Conservation (phyloP, 1,139 yeast species). For the Hyphopichia burtonii region DNA sequence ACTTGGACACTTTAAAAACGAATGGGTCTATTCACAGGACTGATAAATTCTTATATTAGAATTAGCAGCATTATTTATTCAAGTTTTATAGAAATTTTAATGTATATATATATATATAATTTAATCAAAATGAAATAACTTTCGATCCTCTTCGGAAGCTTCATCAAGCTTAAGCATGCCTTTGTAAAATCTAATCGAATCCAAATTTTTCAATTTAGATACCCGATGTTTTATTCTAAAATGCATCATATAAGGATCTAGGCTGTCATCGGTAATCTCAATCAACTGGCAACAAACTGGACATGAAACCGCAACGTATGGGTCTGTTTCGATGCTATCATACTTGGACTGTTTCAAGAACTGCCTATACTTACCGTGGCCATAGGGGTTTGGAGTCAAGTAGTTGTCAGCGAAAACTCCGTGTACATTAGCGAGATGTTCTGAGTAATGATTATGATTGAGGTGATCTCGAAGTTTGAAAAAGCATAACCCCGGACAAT, state of each 20-base stretch:
- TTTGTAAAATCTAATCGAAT: no score
- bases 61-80: background rate
- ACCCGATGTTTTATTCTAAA: background rate
- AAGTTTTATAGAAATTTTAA: background rate
- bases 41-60: conserved; percentile 1
- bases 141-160: background rate
- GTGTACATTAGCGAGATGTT: conserved; percentile 33
- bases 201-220: background rate
- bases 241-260: background rate
- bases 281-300: background rate
- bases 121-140: background rate
- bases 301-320: no score
- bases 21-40: background rate
- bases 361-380: conserved; percentile 13
- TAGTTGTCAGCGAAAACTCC: conserved; percentile 28
- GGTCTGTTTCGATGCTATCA: no score
- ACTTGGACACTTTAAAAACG: conserved; percentile 27
- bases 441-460: conserved; percentile 25
- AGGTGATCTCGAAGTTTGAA: conserved; percentile 23
- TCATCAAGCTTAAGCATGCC: no score
- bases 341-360: no score
- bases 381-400: conserved; percentile 25
- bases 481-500: conserved; percentile 27
- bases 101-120: no score
- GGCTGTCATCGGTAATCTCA: background rate